Evolutionary conservation across 1,284 basidiomycete species (phyloP), one percentile per base, ranked within the genome.

Genomic region (Malassezia japonica): DNA sequence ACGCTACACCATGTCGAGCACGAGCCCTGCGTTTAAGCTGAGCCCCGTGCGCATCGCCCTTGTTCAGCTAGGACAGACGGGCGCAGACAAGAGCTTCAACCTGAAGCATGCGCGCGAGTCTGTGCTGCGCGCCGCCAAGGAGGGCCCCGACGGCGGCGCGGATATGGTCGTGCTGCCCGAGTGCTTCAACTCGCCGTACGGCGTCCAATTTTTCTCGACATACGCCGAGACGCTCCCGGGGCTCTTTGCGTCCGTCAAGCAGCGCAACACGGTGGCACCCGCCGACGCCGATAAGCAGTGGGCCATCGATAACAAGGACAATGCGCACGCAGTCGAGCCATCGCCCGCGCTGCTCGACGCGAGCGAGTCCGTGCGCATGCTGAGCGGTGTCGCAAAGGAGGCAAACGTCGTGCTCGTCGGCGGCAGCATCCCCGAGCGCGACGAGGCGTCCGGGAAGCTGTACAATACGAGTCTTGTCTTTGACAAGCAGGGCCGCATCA

Each of bases 141-240:
- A 46, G 37, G 23, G 55, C 51, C 35, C 56, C 38, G 2, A 46
- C 7, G 36, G 48, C n/a, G 39, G 50, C 35, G 65, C 61, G 7
- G 65, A 65, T 33, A 59, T 72, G 60, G 65, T 65, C 15, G 55
- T 65, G 10, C 37, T 44, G 20, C 64, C 91, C 83, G 92, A 98
- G 79, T 89, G 89, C 76, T 99, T 98, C 79, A 98, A 98, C 75
- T 91, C 87, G 12, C 90, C 91, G 0, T 98, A 98, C 67, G 91
- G 91, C 0, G 83, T 87, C 57, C 78, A 79, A 4, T 81, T 72
- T 7, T 68, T 67, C 42, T 41, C 51, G 49, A 68, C 65, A 37
- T 72, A 74, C 35, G 68, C 70, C 13, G 69, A 68, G 39, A 55
- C 57, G 2, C 61, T 71, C 20, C 57, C 60, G 5, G 65, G 65